Conservation (phyloP, 805 yeast species). For the Lipomyces chichibuensis region DNA sequence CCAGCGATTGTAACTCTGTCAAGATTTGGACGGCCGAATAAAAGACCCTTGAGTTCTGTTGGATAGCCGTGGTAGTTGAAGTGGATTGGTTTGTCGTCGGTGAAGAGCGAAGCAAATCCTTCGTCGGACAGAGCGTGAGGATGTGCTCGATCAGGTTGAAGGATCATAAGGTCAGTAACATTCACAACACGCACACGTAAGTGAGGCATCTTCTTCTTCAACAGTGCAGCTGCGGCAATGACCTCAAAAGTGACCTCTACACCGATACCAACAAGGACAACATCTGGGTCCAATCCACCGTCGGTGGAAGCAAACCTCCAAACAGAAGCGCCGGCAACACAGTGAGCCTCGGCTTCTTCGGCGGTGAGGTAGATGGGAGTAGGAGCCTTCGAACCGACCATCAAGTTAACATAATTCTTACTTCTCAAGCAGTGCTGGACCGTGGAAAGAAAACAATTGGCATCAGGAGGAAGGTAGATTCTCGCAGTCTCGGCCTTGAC, state of each 20-base stretch:
- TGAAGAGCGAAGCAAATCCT: slow-evolving; percentile 31
- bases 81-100: slow-evolving; percentile 34
- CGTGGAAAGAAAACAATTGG: slow-evolving; percentile 35
- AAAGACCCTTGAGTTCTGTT: slow-evolving; percentile 33
- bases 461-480: slow-evolving; percentile 37
- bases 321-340: slow-evolving; percentile 37
- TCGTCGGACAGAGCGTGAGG: slow-evolving; percentile 31
- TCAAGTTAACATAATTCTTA: slow-evolving; percentile 33
- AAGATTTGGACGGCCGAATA: slow-evolving; percentile 30
- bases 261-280: slow-evolving; percentile 36
- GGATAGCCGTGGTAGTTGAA: slow-evolving; percentile 37
- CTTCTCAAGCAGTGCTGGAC: slow-evolving; percentile 31
- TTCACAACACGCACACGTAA: slow-evolving; percentile 36
- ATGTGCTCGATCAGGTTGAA: slow-evolving; percentile 28
- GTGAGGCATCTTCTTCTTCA: slow-evolving; percentile 29
- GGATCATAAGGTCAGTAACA: slow-evolving; percentile 36
- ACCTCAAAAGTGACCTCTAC: slow-evolving; percentile 37
- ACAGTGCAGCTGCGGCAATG: slow-evolving; percentile 34
- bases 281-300: slow-evolving; percentile 35
- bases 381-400: slow-evolving; percentile 36
- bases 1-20: slow-evolving; percentile 32
- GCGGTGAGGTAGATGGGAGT: slow-evolving; percentile 30
- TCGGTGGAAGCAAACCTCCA: slow-evolving; percentile 37
- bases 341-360: slow-evolving; percentile 37
- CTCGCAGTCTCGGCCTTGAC: slow-evolving; percentile 35